Conservation (phyloP, 352 stramenopile species). For the Pythium folliculosum region DNA sequence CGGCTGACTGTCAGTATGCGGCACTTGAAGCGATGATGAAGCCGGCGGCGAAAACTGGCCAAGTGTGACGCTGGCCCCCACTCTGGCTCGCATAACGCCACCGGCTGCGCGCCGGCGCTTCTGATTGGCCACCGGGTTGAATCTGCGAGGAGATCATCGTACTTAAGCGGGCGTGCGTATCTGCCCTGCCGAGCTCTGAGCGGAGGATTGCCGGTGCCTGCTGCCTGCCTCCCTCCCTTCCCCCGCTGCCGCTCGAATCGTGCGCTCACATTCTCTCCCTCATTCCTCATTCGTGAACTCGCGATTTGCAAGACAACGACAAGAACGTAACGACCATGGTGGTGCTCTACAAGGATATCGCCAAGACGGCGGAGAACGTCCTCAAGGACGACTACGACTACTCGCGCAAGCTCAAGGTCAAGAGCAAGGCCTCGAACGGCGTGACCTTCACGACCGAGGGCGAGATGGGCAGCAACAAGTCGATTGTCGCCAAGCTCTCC, state of each 20-base stretch:
- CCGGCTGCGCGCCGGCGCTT: slow-evolving; percentile 4
- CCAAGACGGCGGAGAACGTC: slow-evolving; percentile 77
- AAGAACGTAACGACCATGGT: slow-evolving; percentile 71
- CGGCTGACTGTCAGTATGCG: background rate
- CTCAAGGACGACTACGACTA: slow-evolving; percentile 90
- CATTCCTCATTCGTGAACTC: slow-evolving; percentile 56
- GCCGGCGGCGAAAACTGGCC: slow-evolving; percentile 19
- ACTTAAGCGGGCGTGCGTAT: slow-evolving; percentile 41
- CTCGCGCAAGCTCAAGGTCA: slow-evolving; percentile 91
- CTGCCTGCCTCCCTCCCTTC: background rate
- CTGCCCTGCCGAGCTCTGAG: slow-evolving; percentile 16
- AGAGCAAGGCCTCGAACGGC: slow-evolving; percentile 86
- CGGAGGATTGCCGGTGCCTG: background rate
- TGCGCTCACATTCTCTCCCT: background rate
- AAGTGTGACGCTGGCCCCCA: slow-evolving; percentile 18
- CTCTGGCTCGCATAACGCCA: slow-evolving; percentile 16
- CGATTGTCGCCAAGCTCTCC: slow-evolving; percentile 80
- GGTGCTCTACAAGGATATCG: slow-evolving; percentile 82
- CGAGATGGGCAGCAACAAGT: slow-evolving; percentile 77
- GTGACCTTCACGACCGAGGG: slow-evolving; percentile 88
- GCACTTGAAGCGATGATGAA: slow-evolving; percentile 33
- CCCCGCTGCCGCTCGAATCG: background rate
- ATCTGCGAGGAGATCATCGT: slow-evolving; percentile 38
- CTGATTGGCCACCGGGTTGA: slow-evolving; percentile 37
- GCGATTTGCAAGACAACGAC: slow-evolving; percentile 21